Base-by-base conservation (phyloP, 192 early-diverging fungal species). In the Haplosporangium gracile region DNA sequence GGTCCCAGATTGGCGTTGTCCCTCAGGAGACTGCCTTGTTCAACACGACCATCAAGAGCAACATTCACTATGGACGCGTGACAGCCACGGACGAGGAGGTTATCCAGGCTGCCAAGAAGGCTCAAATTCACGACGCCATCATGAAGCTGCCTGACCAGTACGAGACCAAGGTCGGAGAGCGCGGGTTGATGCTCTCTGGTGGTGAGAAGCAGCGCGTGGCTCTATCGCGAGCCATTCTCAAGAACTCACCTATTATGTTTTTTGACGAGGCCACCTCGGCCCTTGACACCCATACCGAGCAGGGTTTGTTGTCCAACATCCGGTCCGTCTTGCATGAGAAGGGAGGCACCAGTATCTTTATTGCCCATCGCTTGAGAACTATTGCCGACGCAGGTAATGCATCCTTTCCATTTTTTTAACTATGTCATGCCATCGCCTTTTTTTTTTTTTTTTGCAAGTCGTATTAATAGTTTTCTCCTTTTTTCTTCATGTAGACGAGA, bases 211-310 rank as follows among this genome's bases (percentile, higher is more conserved):
- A 99, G 89, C 87, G 97, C 5, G 93, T 99, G 22, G 95, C 98
- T 6, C 90, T 99, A 51, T 97, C 99, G 11, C 92, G 99, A 68
- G 95, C 97, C 40, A 97, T 99, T 70, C 91, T 99, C 49, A 99
- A 99, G 89, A 92, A 97, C 65, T 94, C 99, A 18, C 91, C 89
- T 34, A 97, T 97, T 47, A 91, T 98, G 71, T 92, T 98, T 49
- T 89, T 98, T 80, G 98, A 99, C 88, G 98, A 99, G 83, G 98
- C 97, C 0, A 98, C 97, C 22, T 95, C 95, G 29, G 96, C 97
- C 26, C 90, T 97, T 9, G 97, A 96, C 78, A 93, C 93, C 0
- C 83, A 93, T 42, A 99, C 98, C 5, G 98, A 99, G 85, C 93
- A 96, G 72, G 92, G 96, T 20, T 87, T 98, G 45, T 88, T 98